A percentile compares a stretch with the other conserved stretches of the same genome.
Evolutionary conservation across 2,329 filamentous ascomycete species (phyloP).

Genomic region (Nemania sp.): DNA sequence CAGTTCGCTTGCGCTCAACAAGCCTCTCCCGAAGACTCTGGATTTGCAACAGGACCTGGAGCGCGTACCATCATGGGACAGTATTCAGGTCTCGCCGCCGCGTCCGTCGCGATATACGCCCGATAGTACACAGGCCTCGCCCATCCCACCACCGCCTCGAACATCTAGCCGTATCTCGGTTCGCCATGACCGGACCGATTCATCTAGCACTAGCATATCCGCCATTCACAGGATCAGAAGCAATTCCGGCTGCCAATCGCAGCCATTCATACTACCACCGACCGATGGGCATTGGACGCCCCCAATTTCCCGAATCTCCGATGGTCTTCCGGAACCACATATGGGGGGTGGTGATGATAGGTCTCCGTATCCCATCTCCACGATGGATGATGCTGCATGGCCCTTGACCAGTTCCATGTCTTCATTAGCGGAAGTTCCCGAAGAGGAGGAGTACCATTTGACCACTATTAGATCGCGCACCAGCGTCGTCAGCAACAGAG

Average conservation of each 20-base stretch:
- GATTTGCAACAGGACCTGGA: slow-evolving; percentile 44
- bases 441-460: slow-evolving; percentile 60
- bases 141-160: slow-evolving; percentile 53
- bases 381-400: slow-evolving; percentile 49
- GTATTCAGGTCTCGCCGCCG: slow-evolving; percentile 51
- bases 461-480: slow-evolving; percentile 45
- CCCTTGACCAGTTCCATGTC: slow-evolving; percentile 46
- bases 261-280: slow-evolving; percentile 42
- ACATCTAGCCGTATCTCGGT: slow-evolving; percentile 58
- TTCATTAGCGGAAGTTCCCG: slow-evolving; percentile 61
- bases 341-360: slow-evolving; percentile 4
- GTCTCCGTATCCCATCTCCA: slow-evolving; percentile 48
- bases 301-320: slow-evolving; percentile 13
- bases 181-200: slow-evolving; percentile 49
- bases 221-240: slow-evolving; percentile 47
- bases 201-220: slow-evolving; percentile 39
- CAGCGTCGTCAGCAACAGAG: slow-evolving; percentile 52
- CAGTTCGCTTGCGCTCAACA: slow-evolving; percentile 21
- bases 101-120: slow-evolving; percentile 55
- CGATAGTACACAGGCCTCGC: slow-evolving; percentile 42
- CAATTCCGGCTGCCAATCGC: slow-evolving; percentile 50
- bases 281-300: slow-evolving; percentile 17
- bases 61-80: slow-evolving; percentile 54
- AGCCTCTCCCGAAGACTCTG: slow-evolving; percentile 37
- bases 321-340: slow-evolving; percentile 16